Base-by-base conservation (phyloP, 768 basidiomycete species). In the Collybiopsis confluens region DNA sequence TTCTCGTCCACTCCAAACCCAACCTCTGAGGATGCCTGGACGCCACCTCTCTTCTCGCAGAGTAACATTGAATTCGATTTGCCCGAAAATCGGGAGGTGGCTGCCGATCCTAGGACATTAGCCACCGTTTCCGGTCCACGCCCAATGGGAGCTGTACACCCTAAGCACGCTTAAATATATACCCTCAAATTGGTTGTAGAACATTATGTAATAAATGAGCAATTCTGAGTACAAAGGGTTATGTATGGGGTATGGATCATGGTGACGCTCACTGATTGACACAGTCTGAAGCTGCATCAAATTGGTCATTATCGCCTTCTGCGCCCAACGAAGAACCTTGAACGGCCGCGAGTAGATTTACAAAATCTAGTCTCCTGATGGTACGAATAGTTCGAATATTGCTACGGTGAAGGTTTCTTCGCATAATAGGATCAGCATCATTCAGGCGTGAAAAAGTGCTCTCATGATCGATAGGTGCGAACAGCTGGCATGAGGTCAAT, bases 391-490 rank as follows among this genome's bases (percentile, higher is more conserved):
- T 54, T 55, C 64, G 46, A 62, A 40, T 9, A 38, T 18, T 60
- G 62, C 54, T 71, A 60, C 35, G 66, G 38, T 74, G 73, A 13
- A 63, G 62, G 64, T 91, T 90, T n/a, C 66, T 69, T 51, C 73
- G 65, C 30, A 87, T 73, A 54, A 90, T 90, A 20, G 68, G 62
- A 4, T 78, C 69, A 1, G 80, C 79, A 54, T 80, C 73, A 21
- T 65, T 61, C 54, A 79, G 73, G 56, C 74, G 79, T 45, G 88
- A 88, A 61, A 82, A 86, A 24, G 52, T 42, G 59, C 81, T 81
- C 1, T 63, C 55, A 4, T 70, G 70, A 8, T 68, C 65, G 6
- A 77, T 69, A 13, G 88, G 86, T 1, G 82, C 80, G 66, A 90
- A 91, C 27, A 90, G 65, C 88, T 90, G 54, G 41, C 41, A 45